Percentiles rank a stretch among this genome's conserved stretches.
These are phyloP conservation scores for Gossypium ekmanianum DNA, from an alignment of 345 rosid genomes.

Conservation along the genomic window DNA sequence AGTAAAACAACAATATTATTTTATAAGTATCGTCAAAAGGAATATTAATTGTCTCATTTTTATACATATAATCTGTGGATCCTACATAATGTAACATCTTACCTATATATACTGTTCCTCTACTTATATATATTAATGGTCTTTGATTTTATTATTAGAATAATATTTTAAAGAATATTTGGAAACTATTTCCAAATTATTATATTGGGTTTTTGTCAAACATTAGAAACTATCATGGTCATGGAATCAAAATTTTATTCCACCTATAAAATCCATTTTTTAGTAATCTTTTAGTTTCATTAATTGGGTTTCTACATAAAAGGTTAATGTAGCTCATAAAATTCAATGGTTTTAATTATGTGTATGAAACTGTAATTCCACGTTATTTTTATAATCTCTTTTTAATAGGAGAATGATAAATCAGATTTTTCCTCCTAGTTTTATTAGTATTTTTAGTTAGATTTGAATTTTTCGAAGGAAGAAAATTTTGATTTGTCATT, in stretches of 20 bases:
- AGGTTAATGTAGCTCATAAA: too few species aligned
- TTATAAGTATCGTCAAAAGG: slow-evolving; percentile 19
- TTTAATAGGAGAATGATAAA: too few species aligned
- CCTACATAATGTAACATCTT: slow-evolving; percentile 7
- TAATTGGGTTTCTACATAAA: too few species aligned
- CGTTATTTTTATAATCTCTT: too few species aligned
- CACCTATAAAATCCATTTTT: too few species aligned
- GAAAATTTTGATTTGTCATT: too few species aligned
- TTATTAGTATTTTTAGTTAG: too few species aligned
- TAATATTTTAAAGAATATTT: slow-evolving; percentile 1
- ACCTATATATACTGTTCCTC: background rate
- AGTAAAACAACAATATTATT: slow-evolving; percentile 8
- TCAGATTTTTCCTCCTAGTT: too few species aligned
- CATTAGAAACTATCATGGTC: slow-evolving; percentile 8
- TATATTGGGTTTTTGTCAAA: background rate
- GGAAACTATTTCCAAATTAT: background rate
- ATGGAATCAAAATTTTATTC: background rate
- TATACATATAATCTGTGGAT: background rate
- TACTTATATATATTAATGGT: background rate
- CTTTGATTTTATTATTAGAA: background rate
- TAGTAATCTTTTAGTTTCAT: too few species aligned
- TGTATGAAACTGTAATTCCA: too few species aligned
- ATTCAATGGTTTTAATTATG: background rate
- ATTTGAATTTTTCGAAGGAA: too few species aligned
- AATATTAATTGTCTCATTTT: background rate